A percentile compares a stretch with the other conserved stretches of the same genome.
These are phyloP conservation scores for Gaultheria prostrata DNA, from an alignment of 148 eudicot genomes.

Conservation along the genomic window DNA sequence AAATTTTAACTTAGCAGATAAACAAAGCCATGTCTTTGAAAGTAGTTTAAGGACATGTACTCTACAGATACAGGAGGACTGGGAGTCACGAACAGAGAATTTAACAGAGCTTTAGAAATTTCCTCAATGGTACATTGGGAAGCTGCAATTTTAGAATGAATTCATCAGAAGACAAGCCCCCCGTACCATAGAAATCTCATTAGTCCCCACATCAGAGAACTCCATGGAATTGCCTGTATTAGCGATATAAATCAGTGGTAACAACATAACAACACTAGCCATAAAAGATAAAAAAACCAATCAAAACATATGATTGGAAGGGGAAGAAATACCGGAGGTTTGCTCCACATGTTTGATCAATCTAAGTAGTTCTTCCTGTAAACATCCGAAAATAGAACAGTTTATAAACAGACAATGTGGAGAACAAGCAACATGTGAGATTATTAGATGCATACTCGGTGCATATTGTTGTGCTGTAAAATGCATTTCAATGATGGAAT, in stretches of 20 bases:
- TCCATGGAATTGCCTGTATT: slow-evolving; percentile 52
- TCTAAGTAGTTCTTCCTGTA: slow-evolving; percentile 73
- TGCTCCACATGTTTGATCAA: slow-evolving; percentile 74
- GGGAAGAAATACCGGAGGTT: slow-evolving; percentile 48
- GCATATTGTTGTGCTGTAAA: slow-evolving; percentile 73
- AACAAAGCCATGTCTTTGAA: too few species aligned
- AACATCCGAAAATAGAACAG: slow-evolving; percentile 18
- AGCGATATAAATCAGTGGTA: slow-evolving; percentile 12
- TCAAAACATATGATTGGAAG: not conserved
- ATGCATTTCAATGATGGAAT: slow-evolving; percentile 77
- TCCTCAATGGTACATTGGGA: not conserved
- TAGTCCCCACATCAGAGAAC: slow-evolving; percentile 38
- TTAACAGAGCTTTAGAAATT: too few species aligned
- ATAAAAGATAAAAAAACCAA: slow-evolving; percentile 14
- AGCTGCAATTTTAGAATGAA: not conserved
- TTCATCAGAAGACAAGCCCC: not conserved
- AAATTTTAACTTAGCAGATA: too few species aligned
- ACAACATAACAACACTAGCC: slow-evolving; percentile 6
- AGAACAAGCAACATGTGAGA: not conserved
- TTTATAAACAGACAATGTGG: slow-evolving; percentile 9
- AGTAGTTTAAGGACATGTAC: too few species aligned
- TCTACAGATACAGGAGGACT: too few species aligned
- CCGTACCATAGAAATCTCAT: slow-evolving; percentile 44
- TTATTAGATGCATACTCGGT: slow-evolving; percentile 50
- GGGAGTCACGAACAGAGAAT: too few species aligned